Evolutionary conservation across 2,329 filamentous ascomycete species (phyloP), one percentile per base, ranked within the genome.

Genomic region (Trichoderma koningiopsis): DNA sequence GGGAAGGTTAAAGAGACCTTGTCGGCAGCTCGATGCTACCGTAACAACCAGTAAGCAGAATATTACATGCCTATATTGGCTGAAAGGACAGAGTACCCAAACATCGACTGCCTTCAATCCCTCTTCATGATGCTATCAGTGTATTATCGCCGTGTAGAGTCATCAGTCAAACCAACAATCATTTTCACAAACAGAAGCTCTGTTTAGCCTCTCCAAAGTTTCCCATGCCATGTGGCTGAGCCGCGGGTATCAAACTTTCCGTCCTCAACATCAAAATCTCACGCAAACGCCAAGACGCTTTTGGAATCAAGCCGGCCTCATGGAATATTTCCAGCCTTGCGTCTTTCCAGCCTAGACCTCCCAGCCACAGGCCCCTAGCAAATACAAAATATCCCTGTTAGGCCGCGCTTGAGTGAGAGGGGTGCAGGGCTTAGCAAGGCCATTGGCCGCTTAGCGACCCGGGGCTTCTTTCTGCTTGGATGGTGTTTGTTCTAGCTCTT

Each of bases 241-340:
- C 13, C 29, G 40, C 64, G 55, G 64, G 53, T 59, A 59, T 49
- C 55, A 49, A 37, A 31, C 64, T 37, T 67, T 59, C 64, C 64
- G 64, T 22, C 49, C 53, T n/a, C n/a, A 5, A 22, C 27, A 14
- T 49, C 40, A 22, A 49, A 35, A 14, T 58, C 40, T 67, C 40
- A 52, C 64, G 29, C 19, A 24, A 16, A 27, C 55, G 64, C 40
- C 55, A 52, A 33, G 62, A 53, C 62, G 47, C 29, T 63, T 60
- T 64, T 57, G 63, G 63, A 58, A 66, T 57, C 63, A 31, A 31
- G 24, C 52, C 24, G 52, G 24, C 52, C 52, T 29, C n/a, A 19
- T 14, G 22, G 14, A 24, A 8, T 31, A 13, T 33, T 29, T 43
- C 29, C 33, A 22, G 24, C 61, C 61, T 64, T 64, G 61, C 49